These are phyloP conservation scores for Tympanopsis confertula DNA, from an alignment of 2,329 filamentous ascomycete species.

Conservation along the genomic window DNA sequence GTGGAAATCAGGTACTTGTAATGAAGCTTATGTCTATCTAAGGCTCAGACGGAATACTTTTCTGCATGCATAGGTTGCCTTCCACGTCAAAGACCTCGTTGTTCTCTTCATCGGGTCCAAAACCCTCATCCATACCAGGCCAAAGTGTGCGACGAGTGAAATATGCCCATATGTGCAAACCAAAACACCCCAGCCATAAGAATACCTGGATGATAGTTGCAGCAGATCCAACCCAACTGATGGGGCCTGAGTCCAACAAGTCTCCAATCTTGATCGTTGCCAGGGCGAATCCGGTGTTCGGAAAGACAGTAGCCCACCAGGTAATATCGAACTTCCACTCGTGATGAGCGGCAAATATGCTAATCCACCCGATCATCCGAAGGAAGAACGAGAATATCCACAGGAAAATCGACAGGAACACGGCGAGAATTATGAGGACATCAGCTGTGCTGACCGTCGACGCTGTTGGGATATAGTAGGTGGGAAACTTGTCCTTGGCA, in stretches of 20 bases:
- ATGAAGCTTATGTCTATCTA: too few species aligned
- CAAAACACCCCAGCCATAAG: background rate
- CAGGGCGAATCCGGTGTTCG: conserved; percentile 26
- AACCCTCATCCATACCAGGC: too few species aligned
- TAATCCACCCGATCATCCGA: background rate
- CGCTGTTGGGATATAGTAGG: background rate
- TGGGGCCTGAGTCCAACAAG: conserved; percentile 17
- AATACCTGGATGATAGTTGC: background rate
- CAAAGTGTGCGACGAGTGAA: too few species aligned
- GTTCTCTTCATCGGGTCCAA: too few species aligned
- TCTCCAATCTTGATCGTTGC: conserved; percentile 25
- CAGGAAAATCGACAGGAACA: background rate
- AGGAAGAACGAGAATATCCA: background rate
- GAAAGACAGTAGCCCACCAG: conserved; percentile 19
- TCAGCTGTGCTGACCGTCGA: background rate
- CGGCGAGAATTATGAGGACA: background rate
- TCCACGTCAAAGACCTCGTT: too few species aligned
- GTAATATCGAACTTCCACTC: background rate
- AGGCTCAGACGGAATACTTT: too few species aligned
- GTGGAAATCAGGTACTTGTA: too few species aligned
- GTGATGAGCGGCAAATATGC: background rate
- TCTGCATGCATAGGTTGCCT: too few species aligned
- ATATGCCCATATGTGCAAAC: too few species aligned
- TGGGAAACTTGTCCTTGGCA: background rate
- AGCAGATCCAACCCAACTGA: conserved; percentile 10